Conservation (phyloP, 2,329 filamentous ascomycete species). For the Pleurostoma richardsiae region DNA sequence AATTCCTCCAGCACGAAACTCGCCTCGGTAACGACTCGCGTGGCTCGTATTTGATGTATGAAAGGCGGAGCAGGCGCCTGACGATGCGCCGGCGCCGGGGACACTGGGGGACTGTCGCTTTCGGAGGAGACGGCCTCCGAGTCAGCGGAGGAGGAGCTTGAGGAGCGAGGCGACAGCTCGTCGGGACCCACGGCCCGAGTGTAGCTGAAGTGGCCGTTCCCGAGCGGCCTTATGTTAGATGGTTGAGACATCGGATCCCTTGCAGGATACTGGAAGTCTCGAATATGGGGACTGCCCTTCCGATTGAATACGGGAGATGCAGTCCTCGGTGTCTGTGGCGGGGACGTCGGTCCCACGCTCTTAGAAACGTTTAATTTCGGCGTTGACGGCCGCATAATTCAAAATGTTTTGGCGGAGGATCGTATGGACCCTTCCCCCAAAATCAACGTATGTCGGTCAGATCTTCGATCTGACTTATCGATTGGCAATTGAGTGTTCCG, state of each 20-base stretch:
- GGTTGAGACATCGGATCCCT: constrained; percentile 14
- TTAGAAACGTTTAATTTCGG: constrained; percentile 26
- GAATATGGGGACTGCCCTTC: constrained; percentile 14
- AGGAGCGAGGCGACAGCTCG: constrained; percentile 32
- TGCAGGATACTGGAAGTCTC: constrained; percentile 6
- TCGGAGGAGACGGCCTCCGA: constrained; percentile 17
- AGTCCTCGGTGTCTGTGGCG: constrained; percentile 34
- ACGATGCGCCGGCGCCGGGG: constrained; percentile 12
- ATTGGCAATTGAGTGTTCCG: constrained; percentile 4
- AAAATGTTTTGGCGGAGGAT: constrained; percentile 1
- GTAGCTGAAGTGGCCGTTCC: constrained; percentile 25
- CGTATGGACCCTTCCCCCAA: constrained; percentile 1
- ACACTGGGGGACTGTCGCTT: constrained; percentile 13
- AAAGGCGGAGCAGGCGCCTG: constrained; percentile 6
- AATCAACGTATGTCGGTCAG: too few species aligned
- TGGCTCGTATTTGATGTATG: constrained; percentile 7
- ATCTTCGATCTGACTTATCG: constrained; percentile 1
- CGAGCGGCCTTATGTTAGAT: constrained; percentile 20
- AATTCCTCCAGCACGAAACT: constrained; percentile 38
- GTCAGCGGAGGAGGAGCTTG: constrained; percentile 22
- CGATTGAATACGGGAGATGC: constrained; percentile 22
- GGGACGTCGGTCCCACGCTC: constrained; percentile 32
- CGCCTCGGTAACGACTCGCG: constrained; percentile 11
- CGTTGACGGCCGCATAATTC: constrained; percentile 30
- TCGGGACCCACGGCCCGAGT: constrained; percentile 22